phyloP scores from a whole-genome alignment of 306 rosid genomes.

The Arachis stenosperma region DNA sequence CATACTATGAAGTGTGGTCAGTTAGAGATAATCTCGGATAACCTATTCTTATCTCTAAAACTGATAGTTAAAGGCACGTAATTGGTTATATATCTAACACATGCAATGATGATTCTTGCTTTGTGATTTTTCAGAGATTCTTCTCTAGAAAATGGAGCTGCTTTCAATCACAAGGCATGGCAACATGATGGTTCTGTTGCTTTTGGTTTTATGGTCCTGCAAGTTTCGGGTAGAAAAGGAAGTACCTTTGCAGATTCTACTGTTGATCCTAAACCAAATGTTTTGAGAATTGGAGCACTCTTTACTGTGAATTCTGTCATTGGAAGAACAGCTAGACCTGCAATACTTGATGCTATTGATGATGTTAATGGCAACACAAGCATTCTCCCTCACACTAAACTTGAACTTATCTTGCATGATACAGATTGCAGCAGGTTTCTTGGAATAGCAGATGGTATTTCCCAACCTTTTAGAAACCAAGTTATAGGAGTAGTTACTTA shows the following conservation, averaged over 20 bases:
- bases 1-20: too few relatives aligned
- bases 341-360: constrained; percentile 57
- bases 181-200: constrained; percentile 27
- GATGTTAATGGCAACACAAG: constrained; percentile 67
- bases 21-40: too few relatives aligned
- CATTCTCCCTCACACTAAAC: constrained; percentile 52
- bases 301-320: constrained; percentile 70
- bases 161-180: constrained; percentile 39
- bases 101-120: constrained; percentile 6
- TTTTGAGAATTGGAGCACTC: constrained; percentile 71
- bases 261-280: constrained; percentile 44
- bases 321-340: constrained; percentile 71
- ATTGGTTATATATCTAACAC: too few relatives aligned
- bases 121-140: constrained; percentile 5
- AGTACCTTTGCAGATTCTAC: constrained; percentile 46
- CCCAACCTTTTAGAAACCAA: background rate
- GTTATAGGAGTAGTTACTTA: too few relatives aligned
- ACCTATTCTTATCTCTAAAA: too few relatives aligned
- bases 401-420: constrained; percentile 52
- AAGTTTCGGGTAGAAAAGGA: constrained; percentile 52
- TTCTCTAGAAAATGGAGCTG: constrained; percentile 47
- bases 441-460: constrained; percentile 78
- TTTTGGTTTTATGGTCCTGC: constrained; percentile 51
- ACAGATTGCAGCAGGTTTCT: constrained; percentile 82
- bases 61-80: too few relatives aligned